Evolutionary conservation across 2,329 filamentous ascomycete species (phyloP), one percentile per base, ranked within the genome.

Genomic region (Trichoderma simmonsii): DNA sequence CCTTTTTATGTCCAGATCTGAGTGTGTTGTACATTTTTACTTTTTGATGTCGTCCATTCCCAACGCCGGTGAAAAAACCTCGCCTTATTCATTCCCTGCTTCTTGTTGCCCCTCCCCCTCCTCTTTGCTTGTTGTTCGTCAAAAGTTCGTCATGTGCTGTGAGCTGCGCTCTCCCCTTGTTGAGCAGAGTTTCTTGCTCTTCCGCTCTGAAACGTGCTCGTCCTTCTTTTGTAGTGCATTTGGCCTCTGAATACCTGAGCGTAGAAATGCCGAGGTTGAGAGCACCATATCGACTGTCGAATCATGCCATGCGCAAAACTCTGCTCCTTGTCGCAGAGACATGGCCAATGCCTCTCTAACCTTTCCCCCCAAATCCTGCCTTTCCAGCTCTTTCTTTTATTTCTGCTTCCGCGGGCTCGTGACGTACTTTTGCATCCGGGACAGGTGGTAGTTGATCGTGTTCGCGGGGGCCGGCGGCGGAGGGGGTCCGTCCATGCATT

Each of bases 401-500:
- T 80, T 81, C 70, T 79, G 77, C 78, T 81, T 83, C 74, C 74
- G 74, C 63, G 77, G 79, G 66, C 77, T 83, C n/a, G 82, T 95
- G 89, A 88, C 90, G 85, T 75, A 90, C 87, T 78, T 91, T 87
- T 83, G 91, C 88, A 85, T 97, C 85, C 96, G 89, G 75, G 89
- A 88, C 57, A 98, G 85, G 81, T 98, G 95, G 86, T 95, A 95
- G 84, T 98, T 98, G 88, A 98, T 94, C 81, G 90, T 95, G 85
- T 91, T 93, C 80, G 89, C 88, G 36, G 80, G 78, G 66, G 81
- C 79, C 14, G 82, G 77, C 57, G 82, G 77, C 72, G 81, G 85
- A 86, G 78, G 89, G 74, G 91, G 90, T 71, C 88, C 88, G 85
- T 98, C 95, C 94, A 98, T 97, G 83, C 90, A 92, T 36, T 82